phyloP scores from a whole-genome alignment of 768 basidiomycete genomes.

The Exidia glandulosa region DNA sequence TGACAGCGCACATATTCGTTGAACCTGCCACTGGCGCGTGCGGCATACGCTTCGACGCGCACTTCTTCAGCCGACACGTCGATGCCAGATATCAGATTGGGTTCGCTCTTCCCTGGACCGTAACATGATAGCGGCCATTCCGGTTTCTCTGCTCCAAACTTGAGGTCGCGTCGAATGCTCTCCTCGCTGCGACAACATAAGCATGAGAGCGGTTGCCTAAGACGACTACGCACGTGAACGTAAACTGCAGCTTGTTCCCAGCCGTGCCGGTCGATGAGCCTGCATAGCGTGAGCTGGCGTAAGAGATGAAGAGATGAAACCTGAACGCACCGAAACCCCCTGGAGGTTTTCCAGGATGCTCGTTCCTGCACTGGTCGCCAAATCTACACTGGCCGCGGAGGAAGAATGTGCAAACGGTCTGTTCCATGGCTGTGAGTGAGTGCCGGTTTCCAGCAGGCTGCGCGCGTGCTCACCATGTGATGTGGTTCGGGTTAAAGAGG shows the following conservation, averaged over 20 bases:
- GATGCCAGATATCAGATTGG: constrained; percentile 47
- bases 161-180: constrained; percentile 52
- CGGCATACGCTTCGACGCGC: constrained; percentile 48
- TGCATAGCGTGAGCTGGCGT: constrained; percentile 6
- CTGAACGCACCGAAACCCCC: constrained; percentile 38
- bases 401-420: constrained; percentile 55
- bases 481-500: neutral
- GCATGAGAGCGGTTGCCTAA: neutral
- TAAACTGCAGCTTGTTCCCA: constrained; percentile 13
- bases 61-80: constrained; percentile 78
- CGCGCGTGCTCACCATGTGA: neutral
- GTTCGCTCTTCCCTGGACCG: constrained; percentile 65
- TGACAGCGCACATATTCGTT: constrained; percentile 65
- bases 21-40: constrained; percentile 40
- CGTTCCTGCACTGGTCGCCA: constrained; percentile 53
- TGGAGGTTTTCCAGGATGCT: constrained; percentile 39
- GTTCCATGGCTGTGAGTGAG: neutral
- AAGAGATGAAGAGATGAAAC: constrained; percentile 6
- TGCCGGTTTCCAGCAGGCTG: neutral
- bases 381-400: constrained; percentile 56
- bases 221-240: constrained; percentile 32
- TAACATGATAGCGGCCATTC: constrained; percentile 72
- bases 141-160: constrained; percentile 51
- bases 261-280: neutral
- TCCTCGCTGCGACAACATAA: constrained; percentile 37